These are phyloP conservation scores for Yamadazyma diddensiae DNA, from an alignment of 1,139 yeast species.

Conservation along the genomic window DNA sequence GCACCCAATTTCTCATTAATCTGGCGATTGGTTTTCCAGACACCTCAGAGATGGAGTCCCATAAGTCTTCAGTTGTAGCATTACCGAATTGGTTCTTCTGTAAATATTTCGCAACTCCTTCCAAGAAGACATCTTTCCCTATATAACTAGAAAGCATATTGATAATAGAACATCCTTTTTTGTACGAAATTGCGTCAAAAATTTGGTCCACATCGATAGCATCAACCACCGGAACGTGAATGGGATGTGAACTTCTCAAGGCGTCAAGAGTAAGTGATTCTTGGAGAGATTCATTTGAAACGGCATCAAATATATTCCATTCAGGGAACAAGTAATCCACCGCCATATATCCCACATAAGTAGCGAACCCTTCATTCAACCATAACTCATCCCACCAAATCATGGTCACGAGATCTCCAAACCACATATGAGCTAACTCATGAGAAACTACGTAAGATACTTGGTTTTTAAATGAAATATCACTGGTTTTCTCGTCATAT, in stretches of 20 bases:
- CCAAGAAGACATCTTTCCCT: slow-evolving; percentile 62
- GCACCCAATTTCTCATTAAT: slow-evolving; percentile 82
- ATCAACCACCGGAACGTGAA: slow-evolving; percentile 77
- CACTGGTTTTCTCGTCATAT: slow-evolving; percentile 63
- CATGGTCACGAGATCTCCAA: slow-evolving; percentile 89
- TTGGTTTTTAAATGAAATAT: slow-evolving; percentile 66
- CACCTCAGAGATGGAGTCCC: slow-evolving; percentile 72
- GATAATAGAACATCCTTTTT: slow-evolving; percentile 76
- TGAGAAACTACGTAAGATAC: slow-evolving; percentile 89
- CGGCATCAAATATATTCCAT: slow-evolving; percentile 81
- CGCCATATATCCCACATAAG: slow-evolving; percentile 84
- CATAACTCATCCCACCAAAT: slow-evolving; percentile 94
- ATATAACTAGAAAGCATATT: slow-evolving; percentile 69
- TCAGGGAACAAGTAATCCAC: slow-evolving; percentile 76
- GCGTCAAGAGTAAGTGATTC: slow-evolving; percentile 70
- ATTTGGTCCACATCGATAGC: slow-evolving; percentile 84
- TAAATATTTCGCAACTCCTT: slow-evolving; percentile 72
- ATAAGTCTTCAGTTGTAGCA: slow-evolving; percentile 76
- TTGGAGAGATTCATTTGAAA: slow-evolving; percentile 67
- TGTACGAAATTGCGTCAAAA: slow-evolving; percentile 81
- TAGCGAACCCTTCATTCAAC: slow-evolving; percentile 89
- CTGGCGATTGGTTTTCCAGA: slow-evolving; percentile 70
- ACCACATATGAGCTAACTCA: slow-evolving; percentile 93
- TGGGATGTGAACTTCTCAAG: slow-evolving; percentile 76
- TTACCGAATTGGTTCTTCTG: slow-evolving; percentile 69